Evolutionary conservation across 129 eudicot genomes (phyloP).

Genomic region (Arctium minus): DNA sequence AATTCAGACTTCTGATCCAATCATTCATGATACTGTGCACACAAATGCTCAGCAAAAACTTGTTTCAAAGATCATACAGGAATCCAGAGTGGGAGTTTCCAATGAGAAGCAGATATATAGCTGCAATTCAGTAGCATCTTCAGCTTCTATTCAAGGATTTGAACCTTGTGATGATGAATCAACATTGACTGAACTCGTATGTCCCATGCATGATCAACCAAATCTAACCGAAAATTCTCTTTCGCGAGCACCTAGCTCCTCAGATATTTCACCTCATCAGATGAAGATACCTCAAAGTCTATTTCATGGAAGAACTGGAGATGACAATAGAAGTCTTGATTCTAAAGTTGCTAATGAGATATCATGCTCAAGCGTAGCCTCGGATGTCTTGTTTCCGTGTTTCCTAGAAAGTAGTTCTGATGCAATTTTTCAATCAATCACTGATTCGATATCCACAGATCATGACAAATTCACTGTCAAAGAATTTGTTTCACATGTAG

Average conservation of each 20-base stretch:
- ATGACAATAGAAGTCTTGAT: constrained; percentile 20
- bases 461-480: constrained; percentile 68
- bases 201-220: constrained; percentile 29
- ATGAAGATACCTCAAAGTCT: constrained; percentile 34
- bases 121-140: constrained; percentile 60
- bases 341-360: constrained; percentile 23
- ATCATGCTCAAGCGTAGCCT: constrained; percentile 18
- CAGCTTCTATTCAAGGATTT: constrained; percentile 53
- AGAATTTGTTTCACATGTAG: constrained; percentile 42
- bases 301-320: constrained; percentile 19
- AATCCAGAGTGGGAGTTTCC: constrained; percentile 36
- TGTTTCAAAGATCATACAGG: constrained; percentile 39
- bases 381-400: constrained; percentile 6
- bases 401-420: constrained; percentile 26
- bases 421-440: constrained; percentile 22
- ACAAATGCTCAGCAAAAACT: constrained; percentile 17
- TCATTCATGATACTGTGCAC: constrained; percentile 17
- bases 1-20: constrained; percentile 14
- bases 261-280: constrained; percentile 40
- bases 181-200: constrained; percentile 30
- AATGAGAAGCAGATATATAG: constrained; percentile 50
- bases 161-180: constrained; percentile 57
- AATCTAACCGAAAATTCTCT: constrained; percentile 30
- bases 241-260: constrained; percentile 30
- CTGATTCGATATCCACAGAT: constrained; percentile 29